Evolutionary conservation across 176 grass and related monocot genomes (phyloP).

Genomic region (Thalia dealbata): DNA sequence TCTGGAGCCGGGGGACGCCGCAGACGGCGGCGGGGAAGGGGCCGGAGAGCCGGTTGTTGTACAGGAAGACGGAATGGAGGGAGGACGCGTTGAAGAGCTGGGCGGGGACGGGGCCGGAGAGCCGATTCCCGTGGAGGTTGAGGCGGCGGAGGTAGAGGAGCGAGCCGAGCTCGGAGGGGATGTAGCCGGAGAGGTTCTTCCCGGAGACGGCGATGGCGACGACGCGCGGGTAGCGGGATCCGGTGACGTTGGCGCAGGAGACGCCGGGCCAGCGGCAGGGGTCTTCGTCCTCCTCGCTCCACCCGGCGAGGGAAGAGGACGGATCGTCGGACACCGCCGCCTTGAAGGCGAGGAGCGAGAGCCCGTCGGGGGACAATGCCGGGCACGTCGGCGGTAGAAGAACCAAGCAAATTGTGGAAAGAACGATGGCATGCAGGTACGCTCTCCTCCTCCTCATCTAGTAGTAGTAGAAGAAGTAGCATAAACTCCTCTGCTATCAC

Average conservation of each 20-base stretch:
- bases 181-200: conserved; percentile 35
- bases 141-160: conserved; percentile 71
- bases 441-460: neutral
- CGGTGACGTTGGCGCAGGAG: conserved; percentile 1
- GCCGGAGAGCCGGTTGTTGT: conserved; percentile 60
- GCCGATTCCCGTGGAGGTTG: conserved; percentile 67
- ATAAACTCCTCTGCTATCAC: no score
- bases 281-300: neutral
- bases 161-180: conserved; percentile 73
- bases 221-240: neutral
- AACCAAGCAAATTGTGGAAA: neutral
- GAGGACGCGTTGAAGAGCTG: conserved; percentile 74
- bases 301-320: neutral
- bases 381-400: neutral
- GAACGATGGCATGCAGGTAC: neutral
- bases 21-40: conserved; percentile 42
- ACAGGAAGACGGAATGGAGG: conserved; percentile 72
- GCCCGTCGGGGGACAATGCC: conserved; percentile 4
- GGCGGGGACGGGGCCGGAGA: conserved; percentile 35
- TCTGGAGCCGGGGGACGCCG: conserved; percentile 23
- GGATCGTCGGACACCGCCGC: conserved; percentile 8
- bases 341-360: conserved; percentile 16
- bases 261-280: conserved; percentile 12
- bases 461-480: neutral
- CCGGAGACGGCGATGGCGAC: neutral